phyloP scores from a whole-genome alignment of 2,329 filamentous ascomycete species.

The Calonectria hawksworthii region DNA sequence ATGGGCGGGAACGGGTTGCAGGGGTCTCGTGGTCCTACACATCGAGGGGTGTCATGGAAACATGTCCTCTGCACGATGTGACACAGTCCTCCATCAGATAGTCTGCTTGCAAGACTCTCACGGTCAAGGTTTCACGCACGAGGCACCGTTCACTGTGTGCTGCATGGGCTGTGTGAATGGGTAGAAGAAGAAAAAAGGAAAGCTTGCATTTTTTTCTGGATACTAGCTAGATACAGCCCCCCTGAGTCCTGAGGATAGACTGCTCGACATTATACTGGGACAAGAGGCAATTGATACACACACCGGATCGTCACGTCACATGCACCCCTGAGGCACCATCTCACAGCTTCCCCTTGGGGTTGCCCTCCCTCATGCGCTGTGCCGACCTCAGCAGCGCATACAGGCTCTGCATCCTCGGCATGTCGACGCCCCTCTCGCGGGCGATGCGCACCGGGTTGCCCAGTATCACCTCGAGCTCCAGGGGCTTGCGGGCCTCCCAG shows the following conservation, averaged over 20 bases:
- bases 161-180: neutral
- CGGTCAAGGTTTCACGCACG: neutral
- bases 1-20: neutral
- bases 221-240: neutral
- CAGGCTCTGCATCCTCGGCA: slow-evolving; percentile 76
- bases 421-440: slow-evolving; percentile 71
- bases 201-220: neutral
- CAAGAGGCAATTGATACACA: neutral
- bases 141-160: neutral
- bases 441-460: slow-evolving; percentile 79
- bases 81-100: neutral
- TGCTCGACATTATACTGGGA: neutral
- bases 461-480: slow-evolving; percentile 81
- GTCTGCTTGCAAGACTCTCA: neutral
- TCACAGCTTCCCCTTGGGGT: slow-evolving; percentile 53
- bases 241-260: neutral
- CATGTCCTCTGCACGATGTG: neutral
- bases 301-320: neutral
- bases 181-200: neutral
- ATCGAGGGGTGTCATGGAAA: neutral
- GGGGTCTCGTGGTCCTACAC: neutral
- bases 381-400: slow-evolving; percentile 76
- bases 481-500: slow-evolving; percentile 74
- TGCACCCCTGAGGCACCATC: neutral
- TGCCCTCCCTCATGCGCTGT: slow-evolving; percentile 63